Evolutionary conservation across 2,329 filamentous ascomycete genomes (phyloP).

Genomic region (Stemphylium vesicarium): DNA sequence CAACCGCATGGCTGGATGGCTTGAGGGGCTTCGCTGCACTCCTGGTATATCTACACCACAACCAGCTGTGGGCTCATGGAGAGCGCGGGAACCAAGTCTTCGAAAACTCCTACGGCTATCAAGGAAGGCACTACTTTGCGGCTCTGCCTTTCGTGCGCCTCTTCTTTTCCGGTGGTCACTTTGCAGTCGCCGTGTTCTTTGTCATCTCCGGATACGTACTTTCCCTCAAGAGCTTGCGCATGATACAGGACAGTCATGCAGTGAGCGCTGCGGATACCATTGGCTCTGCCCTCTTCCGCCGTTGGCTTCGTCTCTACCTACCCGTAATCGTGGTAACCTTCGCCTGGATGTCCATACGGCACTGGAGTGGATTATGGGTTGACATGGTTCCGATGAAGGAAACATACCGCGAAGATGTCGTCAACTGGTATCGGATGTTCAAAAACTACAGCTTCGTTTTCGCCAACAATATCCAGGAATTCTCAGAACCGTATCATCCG

Average conservation of each 20-base stretch:
- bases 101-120: constrained; percentile 41
- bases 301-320: constrained; percentile 59
- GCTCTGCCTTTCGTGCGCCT: constrained; percentile 51
- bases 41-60: constrained; percentile 68
- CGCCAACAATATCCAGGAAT: constrained; percentile 64
- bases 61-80: constrained; percentile 52
- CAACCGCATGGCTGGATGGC: constrained; percentile 61
- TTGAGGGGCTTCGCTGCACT: constrained; percentile 71
- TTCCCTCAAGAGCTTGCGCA: constrained; percentile 54
- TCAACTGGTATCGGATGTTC: constrained; percentile 40
- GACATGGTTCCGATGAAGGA: constrained; percentile 61
- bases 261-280: constrained; percentile 52
- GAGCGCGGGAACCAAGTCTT: constrained; percentile 58
- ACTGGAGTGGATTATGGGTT: constrained; percentile 46
- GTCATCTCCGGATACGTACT: constrained; percentile 61
- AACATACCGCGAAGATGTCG: constrained; percentile 39
- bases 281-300: constrained; percentile 58
- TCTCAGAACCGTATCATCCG: constrained; percentile 52
- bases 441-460: constrained; percentile 75
- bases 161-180: constrained; percentile 60
- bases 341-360: constrained; percentile 60
- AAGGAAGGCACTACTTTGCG: constrained; percentile 39
- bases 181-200: constrained; percentile 61
- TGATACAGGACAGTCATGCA: constrained; percentile 53
- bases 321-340: constrained; percentile 64